Conservation (phyloP, 2,329 filamentous ascomycete species). For the Aureobasidium zeae region DNA sequence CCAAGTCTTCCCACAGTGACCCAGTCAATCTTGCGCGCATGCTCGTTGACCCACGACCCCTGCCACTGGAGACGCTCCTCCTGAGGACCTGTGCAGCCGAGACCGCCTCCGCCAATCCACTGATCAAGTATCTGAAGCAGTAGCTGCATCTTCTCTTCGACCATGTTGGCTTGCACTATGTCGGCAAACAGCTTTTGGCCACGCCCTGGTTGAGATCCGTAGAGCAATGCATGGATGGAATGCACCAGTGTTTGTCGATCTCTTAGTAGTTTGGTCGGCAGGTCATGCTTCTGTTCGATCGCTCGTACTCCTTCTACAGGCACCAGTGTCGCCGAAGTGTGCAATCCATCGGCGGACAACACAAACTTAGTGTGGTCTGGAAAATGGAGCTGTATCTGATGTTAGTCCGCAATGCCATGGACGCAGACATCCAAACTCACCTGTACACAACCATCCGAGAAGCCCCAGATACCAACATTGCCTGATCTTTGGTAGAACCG, state of each 20-base stretch:
- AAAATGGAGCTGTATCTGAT: conserved; percentile 62
- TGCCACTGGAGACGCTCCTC: conserved; percentile 34
- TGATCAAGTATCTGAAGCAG: conserved; percentile 58
- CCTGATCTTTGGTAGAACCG: conserved; percentile 76
- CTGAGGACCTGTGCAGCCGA: conserved; percentile 43
- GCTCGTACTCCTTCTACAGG: conserved; percentile 60
- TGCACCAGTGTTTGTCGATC: conserved; percentile 63
- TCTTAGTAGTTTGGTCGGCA: conserved; percentile 58
- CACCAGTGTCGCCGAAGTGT: conserved; percentile 70
- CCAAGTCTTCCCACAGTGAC: conserved; percentile 41
- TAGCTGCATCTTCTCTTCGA: conserved; percentile 66
- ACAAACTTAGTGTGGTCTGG: conserved; percentile 82
- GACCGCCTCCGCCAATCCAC: conserved; percentile 60
- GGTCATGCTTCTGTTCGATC: conserved; percentile 51
- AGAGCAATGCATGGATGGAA: conserved; percentile 62
- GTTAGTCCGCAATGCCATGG: neutral
- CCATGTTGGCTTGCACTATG: conserved; percentile 62
- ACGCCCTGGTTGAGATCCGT: conserved; percentile 42
- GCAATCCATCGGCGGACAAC: conserved; percentile 62
- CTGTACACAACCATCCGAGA: conserved; percentile 70
- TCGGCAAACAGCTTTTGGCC: conserved; percentile 34
- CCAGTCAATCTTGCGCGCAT: conserved; percentile 37
- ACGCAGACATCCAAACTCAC: conserved; percentile 38
- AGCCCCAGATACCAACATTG: conserved; percentile 73
- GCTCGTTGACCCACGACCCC: conserved; percentile 36